Percentiles rank a stretch among this genome's conserved stretches.
These are phyloP conservation scores for Monascus purpureus DNA, from an alignment of 495 filamentous ascomycete genomes.

Conservation along the genomic window DNA sequence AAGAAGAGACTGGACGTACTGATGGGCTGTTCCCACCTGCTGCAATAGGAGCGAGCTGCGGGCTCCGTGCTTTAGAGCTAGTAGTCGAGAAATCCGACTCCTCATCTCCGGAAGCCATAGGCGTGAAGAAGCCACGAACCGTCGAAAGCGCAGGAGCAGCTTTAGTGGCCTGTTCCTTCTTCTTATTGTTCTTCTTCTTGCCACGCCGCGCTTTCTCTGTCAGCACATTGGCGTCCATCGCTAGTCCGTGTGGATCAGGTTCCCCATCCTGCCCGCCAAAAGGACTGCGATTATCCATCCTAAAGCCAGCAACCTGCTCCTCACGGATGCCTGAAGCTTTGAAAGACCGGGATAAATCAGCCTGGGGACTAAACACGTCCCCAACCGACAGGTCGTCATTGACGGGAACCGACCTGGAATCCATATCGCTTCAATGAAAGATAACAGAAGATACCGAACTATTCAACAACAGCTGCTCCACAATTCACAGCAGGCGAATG, in stretches of 20 bases:
- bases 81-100: conserved; percentile 58
- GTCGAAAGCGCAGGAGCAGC: conserved; percentile 54
- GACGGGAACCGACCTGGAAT: conserved; percentile 6
- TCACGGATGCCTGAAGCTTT: conserved; percentile 12
- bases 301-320: conserved; percentile 13
- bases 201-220: conserved; percentile 20
- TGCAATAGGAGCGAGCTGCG: conserved; percentile 10
- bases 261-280: conserved; percentile 10
- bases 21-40: conserved; percentile 34
- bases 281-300: conserved; percentile 18
- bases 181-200: conserved; percentile 40
- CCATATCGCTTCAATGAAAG: conserved; percentile 8
- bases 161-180: conserved; percentile 23
- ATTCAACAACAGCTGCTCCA: too few species aligned
- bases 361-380: conserved; percentile 32
- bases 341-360: conserved; percentile 20
- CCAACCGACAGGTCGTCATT: conserved; percentile 29
- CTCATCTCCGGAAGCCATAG: conserved; percentile 71
- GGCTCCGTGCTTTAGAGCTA: conserved; percentile 32
- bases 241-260: conserved; percentile 9
- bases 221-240: conserved; percentile 12
- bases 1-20: conserved; percentile 38
- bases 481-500: conserved; percentile 1
- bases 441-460: too few species aligned
- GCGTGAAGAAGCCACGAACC: conserved; percentile 78